These are phyloP conservation scores for Russula dissimulans DNA, from an alignment of 768 basidiomycete genomes.

Conservation along the genomic window DNA sequence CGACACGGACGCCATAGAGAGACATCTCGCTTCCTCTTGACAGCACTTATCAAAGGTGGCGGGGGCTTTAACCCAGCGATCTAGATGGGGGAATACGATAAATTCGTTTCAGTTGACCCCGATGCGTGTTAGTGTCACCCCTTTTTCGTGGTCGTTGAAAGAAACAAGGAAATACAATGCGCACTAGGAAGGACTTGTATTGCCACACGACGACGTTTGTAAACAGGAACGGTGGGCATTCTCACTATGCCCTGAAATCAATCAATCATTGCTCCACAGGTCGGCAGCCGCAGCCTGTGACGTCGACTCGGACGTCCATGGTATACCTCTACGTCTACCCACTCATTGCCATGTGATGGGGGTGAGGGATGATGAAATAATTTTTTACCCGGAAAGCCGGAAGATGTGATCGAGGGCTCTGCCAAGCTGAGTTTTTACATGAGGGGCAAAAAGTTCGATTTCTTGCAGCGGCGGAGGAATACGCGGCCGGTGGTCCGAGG, in stretches of 20 bases:
- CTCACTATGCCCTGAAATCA: not conserved
- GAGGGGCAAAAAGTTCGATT: not conserved
- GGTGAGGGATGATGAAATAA: not conserved
- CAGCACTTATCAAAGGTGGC: not conserved
- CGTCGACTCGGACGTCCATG: not conserved
- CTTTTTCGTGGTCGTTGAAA: conserved; percentile 21
- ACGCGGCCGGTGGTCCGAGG: conserved; percentile 12
- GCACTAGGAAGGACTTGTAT: conserved; percentile 8
- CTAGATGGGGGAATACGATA: conserved; percentile 7
- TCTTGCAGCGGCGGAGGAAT: too few relatives aligned
- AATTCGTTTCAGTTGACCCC: conserved; percentile 31
- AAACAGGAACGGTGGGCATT: not conserved
- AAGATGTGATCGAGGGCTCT: not conserved
- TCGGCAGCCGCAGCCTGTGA: not conserved
- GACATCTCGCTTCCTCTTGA: not conserved
- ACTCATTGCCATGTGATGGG: too few relatives aligned
- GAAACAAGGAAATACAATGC: conserved; percentile 15
- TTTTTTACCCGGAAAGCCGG: not conserved
- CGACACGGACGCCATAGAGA: not conserved
- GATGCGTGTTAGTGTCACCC: conserved; percentile 77
- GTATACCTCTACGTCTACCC: not conserved
- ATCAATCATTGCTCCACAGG: not conserved
- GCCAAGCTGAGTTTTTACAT: not conserved
- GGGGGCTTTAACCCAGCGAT: not conserved
- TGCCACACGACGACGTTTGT: not conserved